Percentiles rank a stretch among this genome's conserved stretches.
phyloP scores from a whole-genome alignment of 2,329 filamentous ascomycete genomes.

The Rosellinia necatrix region DNA sequence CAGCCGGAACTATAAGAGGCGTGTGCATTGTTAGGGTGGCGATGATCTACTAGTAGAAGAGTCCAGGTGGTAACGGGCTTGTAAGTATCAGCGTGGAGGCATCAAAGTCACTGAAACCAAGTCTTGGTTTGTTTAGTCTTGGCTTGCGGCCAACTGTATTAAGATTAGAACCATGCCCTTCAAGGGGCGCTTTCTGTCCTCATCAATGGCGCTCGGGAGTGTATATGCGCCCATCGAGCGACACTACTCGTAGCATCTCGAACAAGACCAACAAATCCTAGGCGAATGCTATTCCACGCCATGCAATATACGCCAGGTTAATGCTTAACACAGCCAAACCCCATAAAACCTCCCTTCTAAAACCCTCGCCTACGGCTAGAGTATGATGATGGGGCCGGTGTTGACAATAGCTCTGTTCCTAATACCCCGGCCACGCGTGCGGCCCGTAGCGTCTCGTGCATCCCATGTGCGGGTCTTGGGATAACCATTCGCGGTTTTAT shows the following conservation, averaged over 20 bases:
- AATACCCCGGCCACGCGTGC: background rate
- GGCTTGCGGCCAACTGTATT: background rate
- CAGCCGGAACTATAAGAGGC: background rate
- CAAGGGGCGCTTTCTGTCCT: background rate
- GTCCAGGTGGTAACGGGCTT: no score
- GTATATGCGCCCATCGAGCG: constrained; percentile 4
- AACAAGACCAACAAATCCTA: constrained; percentile 3
- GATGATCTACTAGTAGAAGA: no score
- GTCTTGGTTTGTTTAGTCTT: no score
- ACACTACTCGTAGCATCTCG: constrained; percentile 6
- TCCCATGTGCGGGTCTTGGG: background rate
- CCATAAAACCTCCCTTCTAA: background rate
- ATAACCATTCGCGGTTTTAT: no score
- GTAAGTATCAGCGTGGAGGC: no score
- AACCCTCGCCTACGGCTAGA: background rate
- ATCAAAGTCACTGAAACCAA: no score
- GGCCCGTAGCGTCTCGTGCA: background rate
- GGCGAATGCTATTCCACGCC: constrained; percentile 3
- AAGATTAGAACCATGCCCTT: constrained; percentile 10
- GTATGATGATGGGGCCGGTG: background rate
- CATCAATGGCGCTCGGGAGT: constrained; percentile 2
- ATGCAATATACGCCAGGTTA: constrained; percentile 12
- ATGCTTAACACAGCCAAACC: constrained; percentile 2
- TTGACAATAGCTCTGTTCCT: background rate
- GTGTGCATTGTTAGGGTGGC: no score